Base-by-base conservation (phyloP, 2,329 filamentous ascomycete species). In the Penicillium aurantiogriseum region DNA sequence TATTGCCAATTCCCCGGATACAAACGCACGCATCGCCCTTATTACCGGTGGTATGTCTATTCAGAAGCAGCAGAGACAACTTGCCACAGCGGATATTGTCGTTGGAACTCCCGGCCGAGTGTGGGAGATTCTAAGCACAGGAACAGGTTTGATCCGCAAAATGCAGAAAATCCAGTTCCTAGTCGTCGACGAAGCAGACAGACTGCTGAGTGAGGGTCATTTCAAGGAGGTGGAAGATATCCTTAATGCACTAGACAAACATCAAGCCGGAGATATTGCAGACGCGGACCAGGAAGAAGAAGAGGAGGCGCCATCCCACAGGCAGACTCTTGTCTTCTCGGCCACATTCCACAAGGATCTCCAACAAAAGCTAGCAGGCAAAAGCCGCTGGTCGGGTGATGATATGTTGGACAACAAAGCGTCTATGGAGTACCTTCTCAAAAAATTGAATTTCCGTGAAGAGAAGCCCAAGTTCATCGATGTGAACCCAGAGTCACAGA, bases 161-260 rank as follows among this genome's bases (percentile, higher is more conserved):
- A 87, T 99, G 67, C 88, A 87, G 69, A 77, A 83, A 49, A 88
- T 96, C 47, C 82, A 84, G 49, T 97, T 93, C 71, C 78, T 99
- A 2, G 91, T 97, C 0, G 83, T 99, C 1, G 94, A 99, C 67
- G 94, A 99, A 74, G 94, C 94, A 0, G 94, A 99, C 77, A 84
- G 94, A 51, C 80, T 99, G 19, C 82, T 99, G 60, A 94, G 91
- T 51, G 90, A 95, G 64, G 94, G 94, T 0, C 90, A 97, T 70
- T 99, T 96, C 77, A 93, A 97, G 74, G 94, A 99, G 73, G 87
- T 92, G 5, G 88, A 92, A 64, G 88, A 96, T 56, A 96, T 99
- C 23, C 76, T 99, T 17, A 87, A 86, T 56, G 86, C 91, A 0
- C 77, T 99, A 10, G 91, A 97, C 68, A 82, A 87, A 29, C 78